Evolutionary conservation across 345 rosid species (phyloP), one percentile per base, ranked within the genome.

Genomic region (Chamaenerion angustifolium): DNA sequence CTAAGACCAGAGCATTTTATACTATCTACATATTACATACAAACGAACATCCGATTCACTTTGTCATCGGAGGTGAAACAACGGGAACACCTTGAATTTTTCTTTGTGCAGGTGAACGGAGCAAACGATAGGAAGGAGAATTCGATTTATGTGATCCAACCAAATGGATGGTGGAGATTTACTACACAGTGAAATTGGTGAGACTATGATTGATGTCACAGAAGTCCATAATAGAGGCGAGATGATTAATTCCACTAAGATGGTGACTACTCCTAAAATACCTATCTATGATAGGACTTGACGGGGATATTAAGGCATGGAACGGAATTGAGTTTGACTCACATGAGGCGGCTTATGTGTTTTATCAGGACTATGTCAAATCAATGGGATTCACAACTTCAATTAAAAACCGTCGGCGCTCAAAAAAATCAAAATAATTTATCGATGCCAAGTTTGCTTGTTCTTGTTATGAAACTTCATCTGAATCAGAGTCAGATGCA

Each of bases 371-470:
- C 48, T 75, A 75, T 65, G 80, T 76, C 35, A 60, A 63, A 45
- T 75, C 80, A 35, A 71, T 65, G 74, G 80, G 80, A 40, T 75
- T 75, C 56, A 75, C 61, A 56, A 75, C 74, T 27, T 63, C 80
- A 10, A 75, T 75, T 59, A 63, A 75, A 55, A 75, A 75, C 65
- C 71, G 80, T 46, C 65, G 80, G 16, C 80, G 80, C 21, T 75
- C 80, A 52, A 75, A 75, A 61, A 75, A 61, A 63, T 68, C 80
- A 1, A 62, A 65, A 48, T 74, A 75, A 48, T 75, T 75, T 53
- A 75, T 75, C n/a, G 80, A 75, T 17, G 80, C 80, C n/a, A 75
- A 75, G 37, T 75, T 71, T 68, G 80, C 80, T 13, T 75, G 80
- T 50, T 75, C 80, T 17, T 63, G 80, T 45, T 75, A 75, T 40